A percentile compares a stretch with the other conserved stretches of the same genome.
Evolutionary conservation across 1,139 yeast species (phyloP).

Genomic region (Yamadazyma triangularis): DNA sequence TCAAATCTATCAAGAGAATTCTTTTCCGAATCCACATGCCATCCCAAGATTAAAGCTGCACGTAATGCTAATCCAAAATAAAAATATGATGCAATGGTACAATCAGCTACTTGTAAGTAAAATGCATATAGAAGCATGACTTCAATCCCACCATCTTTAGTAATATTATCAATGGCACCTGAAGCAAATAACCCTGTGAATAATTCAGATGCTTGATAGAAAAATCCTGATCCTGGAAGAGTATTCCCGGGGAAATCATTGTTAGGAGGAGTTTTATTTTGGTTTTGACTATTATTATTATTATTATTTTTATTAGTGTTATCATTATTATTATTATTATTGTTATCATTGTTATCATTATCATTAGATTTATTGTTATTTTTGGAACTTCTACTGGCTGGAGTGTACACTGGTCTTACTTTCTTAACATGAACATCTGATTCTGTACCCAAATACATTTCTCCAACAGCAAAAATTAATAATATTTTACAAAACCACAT

Average conservation of each 20-base stretch:
- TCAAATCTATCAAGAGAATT: constrained; percentile 60
- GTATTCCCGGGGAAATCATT: constrained; percentile 34
- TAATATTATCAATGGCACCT: constrained; percentile 73
- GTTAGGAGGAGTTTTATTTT: constrained; percentile 3
- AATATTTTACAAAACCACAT: constrained; percentile 79
- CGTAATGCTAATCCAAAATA: constrained; percentile 77
- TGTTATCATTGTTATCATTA: constrained; percentile 8
- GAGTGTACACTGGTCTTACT: constrained; percentile 19
- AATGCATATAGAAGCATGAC: constrained; percentile 73
- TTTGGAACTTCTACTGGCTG: constrained; percentile 29
- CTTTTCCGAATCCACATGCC: constrained; percentile 80
- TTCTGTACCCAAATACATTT: constrained; percentile 77
- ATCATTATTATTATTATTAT: constrained; percentile 6
- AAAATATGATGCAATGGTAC: constrained; percentile 77
- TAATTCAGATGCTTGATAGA: constrained; percentile 69
- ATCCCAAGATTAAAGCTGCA: constrained; percentile 69
- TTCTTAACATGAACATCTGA: constrained; percentile 36
- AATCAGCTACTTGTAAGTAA: constrained; percentile 79
- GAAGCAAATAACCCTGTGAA: constrained; percentile 74
- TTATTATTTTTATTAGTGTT: not conserved
- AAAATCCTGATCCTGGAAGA: constrained; percentile 73
- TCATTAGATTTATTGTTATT: constrained; percentile 11
- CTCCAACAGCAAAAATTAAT: constrained; percentile 77
- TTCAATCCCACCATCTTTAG: constrained; percentile 81
- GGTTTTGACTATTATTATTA: constrained; percentile 3